Evolutionary conservation across 1,284 basidiomycete genomes (phyloP), one percentile per base, ranked within the genome.

Genomic region (Bjerkandera adusta): DNA sequence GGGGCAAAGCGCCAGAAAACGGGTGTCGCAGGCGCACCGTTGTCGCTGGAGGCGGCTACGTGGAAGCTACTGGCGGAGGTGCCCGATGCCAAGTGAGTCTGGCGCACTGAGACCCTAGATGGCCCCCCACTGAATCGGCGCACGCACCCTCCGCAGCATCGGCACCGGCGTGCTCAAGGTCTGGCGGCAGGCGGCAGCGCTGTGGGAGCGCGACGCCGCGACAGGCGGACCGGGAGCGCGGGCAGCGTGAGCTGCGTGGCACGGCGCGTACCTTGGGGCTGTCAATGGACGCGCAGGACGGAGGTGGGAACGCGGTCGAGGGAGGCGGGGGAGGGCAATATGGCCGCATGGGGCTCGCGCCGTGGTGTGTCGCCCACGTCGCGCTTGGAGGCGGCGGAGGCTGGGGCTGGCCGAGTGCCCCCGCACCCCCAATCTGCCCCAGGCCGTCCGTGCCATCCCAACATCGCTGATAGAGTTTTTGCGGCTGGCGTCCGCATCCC

Each of bases 1-100:
- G 16, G 15, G 20, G 29, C 7, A 38, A 15, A 36, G 32, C 20
- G 22, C 15, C 38, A 51, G 34, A 32, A 25, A 16, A 36, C 21
- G 22, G 33, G 22, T 16, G 33, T 21, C 24, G 30, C 35, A 34
- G 25, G n/a, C 8, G 44, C 29, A 26, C 29, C 44, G 27, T 32
- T 22, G 27, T 29, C 52, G 44, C 51, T 38, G 20, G 24, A 29
- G 11, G 47, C 59, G 39, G 57, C 60, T 18, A 61, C 55, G 54
- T 89, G 88, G 87, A 66, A 77, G 33, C 65, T 63, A 11, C 53
- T 80, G 52, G 64, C 72, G 35, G 74, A 79, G 26, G 81, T 89
- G 21, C 65, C 68, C 38, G 63, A 74, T 34, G 73, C 76, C 49
- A 90, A 88, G 85, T 89, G 66, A 55, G 83, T 76, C 33, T 27